Evolutionary conservation across 78 protist genomes (phyloP).

Genomic region (Protostelium mycophagum): DNA sequence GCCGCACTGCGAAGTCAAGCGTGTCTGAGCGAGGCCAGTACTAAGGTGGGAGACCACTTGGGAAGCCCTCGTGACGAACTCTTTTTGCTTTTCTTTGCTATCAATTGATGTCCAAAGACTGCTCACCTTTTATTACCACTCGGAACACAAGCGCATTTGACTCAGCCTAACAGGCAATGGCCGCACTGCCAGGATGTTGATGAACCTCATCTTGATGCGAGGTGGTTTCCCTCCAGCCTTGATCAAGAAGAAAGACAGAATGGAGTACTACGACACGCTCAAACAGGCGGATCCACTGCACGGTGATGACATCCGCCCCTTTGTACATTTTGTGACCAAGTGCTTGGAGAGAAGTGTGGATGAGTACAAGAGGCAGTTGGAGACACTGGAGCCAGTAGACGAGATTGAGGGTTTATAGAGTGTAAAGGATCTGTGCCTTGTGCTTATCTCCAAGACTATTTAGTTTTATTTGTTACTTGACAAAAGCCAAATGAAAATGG

Average conservation of each 20-base stretch:
- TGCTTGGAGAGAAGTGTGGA: neutral
- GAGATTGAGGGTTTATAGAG: too few relatives aligned
- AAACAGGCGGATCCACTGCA: neutral
- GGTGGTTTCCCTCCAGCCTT: neutral
- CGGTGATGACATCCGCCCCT: constrained; percentile 1
- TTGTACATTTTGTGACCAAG: neutral
- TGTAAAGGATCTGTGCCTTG: too few relatives aligned
- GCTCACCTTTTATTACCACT: too few relatives aligned
- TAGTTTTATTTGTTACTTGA: too few relatives aligned
- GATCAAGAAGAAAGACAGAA: neutral
- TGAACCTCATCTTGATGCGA: neutral
- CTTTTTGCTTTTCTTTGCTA: too few relatives aligned
- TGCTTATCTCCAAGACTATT: too few relatives aligned
- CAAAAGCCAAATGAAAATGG: too few relatives aligned
- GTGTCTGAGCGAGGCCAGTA: too few relatives aligned
- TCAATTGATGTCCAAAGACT: neutral
- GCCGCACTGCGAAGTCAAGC: too few relatives aligned
- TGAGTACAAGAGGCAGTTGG: neutral
- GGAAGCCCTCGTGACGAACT: too few relatives aligned
- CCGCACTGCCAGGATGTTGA: neutral
- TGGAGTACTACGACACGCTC: neutral
- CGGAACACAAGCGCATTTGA: too few relatives aligned
- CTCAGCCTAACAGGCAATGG: neutral
- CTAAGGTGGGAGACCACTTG: too few relatives aligned
- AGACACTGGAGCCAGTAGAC: neutral